Base-by-base conservation (phyloP, 2,329 filamentous ascomycete species). In the Fusarium chaquense region DNA sequence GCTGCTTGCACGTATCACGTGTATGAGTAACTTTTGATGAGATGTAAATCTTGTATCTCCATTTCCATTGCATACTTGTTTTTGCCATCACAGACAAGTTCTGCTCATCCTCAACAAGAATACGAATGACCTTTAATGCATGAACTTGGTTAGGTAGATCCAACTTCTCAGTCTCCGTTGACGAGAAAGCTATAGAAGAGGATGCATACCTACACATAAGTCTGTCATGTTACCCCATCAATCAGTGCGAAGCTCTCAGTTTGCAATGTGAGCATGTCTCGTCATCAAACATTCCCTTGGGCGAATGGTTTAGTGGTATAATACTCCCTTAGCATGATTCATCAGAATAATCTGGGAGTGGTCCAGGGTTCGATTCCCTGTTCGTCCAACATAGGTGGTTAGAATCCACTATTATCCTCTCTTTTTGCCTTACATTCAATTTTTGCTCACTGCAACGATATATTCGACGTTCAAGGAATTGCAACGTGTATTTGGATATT, bases 281-380 rank as follows among this genome's bases (percentile, higher is more conserved):
- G 3, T 22, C 11, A 64, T 50, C 30, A 47, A 64, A 46, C 28
- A 36, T 49, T 35, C 56, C 40, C 50, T 46, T 4, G 61, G 61
- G 61, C 61, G 61, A 64, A 64, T 64, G 59, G 60, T 64, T 64
- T 64, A 64, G 61, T 64, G 60, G 61, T 64, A 64, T 64, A 64
- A 64, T 64, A 64, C 61, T 64, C 61, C 61, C 61, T 64, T 64
- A 64, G 61, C 61, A 64, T 50, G 4, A 45, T 60, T 59, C 54
- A 51, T n/a, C 22, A 33, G 58, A 45, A 40, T 18, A 28, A 40
- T 35, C 10, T 62, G 51, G 61, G 61, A 64, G 59, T 64, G 59
- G 61, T 64, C 61, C 59, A 64, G 61, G 61, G 61, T 64, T 64
- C 59, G 61, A 64, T 64, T 64, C 61, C 59, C 61, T 64, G 59